A percentile compares a stretch with the other conserved stretches of the same genome.
Evolutionary conservation across 805 yeast genomes (phyloP).

Genomic region (Pichia scutulata): DNA sequence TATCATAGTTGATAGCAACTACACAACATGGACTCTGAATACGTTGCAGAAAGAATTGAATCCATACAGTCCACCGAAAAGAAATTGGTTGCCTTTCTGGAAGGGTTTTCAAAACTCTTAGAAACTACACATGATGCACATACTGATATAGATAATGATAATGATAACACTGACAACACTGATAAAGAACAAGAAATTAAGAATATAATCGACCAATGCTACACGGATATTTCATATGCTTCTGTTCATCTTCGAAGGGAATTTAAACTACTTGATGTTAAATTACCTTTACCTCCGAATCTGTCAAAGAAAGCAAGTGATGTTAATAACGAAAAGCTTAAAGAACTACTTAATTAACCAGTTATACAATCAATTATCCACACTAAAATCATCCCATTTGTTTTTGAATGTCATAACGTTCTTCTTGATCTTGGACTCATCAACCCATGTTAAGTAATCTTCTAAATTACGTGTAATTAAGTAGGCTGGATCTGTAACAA

Average conservation of each 20-base stretch:
- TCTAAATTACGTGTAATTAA: conserved; percentile 90
- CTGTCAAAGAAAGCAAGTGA: conserved; percentile 65
- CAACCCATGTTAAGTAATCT: conserved; percentile 98
- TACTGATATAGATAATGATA: not conserved
- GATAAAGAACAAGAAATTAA: conserved; percentile 34
- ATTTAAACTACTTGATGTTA: conserved; percentile 55
- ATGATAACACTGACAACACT: conserved; percentile 14
- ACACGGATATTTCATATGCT: conserved; percentile 46
- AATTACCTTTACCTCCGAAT: conserved; percentile 57
- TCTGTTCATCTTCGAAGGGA: conserved; percentile 59
- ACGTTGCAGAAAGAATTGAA: conserved; percentile 44
- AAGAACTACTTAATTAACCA: conserved; percentile 33
- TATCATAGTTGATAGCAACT: too few relatives aligned
- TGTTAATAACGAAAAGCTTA: conserved; percentile 52
- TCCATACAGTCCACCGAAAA: conserved; percentile 45
- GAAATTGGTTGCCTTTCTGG: conserved; percentile 43
- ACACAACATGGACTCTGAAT: conserved; percentile 11
- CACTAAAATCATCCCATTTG: conserved; percentile 50
- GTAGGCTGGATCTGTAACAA: conserved; percentile 93
- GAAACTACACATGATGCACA: conserved; percentile 29
- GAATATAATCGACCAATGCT: conserved; percentile 39
- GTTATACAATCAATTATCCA: conserved; percentile 12
- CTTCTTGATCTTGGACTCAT: conserved; percentile 84
- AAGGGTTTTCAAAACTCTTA: conserved; percentile 40
- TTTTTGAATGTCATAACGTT: conserved; percentile 84